A percentile compares a stretch with the other conserved stretches of the same genome.
These are phyloP conservation scores for Clitopilus hobsonii DNA, from an alignment of 768 basidiomycete genomes.

Conservation along the genomic window DNA sequence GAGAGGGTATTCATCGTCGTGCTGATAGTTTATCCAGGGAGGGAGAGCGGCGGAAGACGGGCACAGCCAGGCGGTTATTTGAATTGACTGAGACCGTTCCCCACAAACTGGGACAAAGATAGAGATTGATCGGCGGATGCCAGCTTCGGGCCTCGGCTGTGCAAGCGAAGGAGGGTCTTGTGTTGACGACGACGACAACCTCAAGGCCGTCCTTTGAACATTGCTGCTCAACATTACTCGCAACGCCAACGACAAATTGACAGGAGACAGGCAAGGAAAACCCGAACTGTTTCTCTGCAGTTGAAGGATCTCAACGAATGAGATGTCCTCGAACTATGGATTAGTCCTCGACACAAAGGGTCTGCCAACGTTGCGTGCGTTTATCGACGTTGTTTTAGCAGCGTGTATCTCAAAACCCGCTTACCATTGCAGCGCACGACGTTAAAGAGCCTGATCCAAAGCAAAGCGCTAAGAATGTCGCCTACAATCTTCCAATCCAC, in stretches of 20 bases:
- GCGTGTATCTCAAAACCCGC: neutral
- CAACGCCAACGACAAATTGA: neutral
- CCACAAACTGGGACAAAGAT: neutral
- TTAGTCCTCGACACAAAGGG: neutral
- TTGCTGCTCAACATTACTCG: neutral
- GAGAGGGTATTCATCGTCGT: too few species aligned
- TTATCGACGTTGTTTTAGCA: neutral
- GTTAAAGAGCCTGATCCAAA: neutral
- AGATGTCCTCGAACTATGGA: neutral
- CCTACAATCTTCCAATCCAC: constrained; percentile 13
- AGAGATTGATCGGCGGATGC: constrained; percentile 1
- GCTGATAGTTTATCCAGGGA: neutral
- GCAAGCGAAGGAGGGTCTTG: neutral
- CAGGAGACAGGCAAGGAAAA: too few species aligned
- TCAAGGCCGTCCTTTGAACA: neutral
- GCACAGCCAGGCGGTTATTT: neutral
- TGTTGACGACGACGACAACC: neutral
- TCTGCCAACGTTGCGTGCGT: neutral
- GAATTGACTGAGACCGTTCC: neutral
- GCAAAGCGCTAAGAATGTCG: neutral
- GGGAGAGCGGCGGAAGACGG: neutral
- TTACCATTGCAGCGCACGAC: neutral
- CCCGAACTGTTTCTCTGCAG: too few species aligned
- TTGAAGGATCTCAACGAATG: neutral
- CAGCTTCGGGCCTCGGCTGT: neutral